These are phyloP conservation scores for Pueraria montana DNA, from an alignment of 306 rosid species.

Conservation along the genomic window DNA sequence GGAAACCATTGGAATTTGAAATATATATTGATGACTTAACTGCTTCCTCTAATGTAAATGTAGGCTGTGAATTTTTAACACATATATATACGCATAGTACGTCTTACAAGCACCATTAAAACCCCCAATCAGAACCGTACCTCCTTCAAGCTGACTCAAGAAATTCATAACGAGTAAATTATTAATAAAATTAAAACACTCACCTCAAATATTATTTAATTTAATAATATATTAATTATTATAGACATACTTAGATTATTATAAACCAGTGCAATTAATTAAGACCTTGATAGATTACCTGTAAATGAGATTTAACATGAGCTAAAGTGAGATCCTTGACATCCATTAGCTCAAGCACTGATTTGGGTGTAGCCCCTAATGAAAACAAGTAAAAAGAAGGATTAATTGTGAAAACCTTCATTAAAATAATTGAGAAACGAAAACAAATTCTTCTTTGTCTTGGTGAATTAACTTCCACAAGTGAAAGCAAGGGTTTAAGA, in stretches of 20 bases:
- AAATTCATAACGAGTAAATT: constrained; percentile 20
- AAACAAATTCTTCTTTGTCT: constrained; percentile 18
- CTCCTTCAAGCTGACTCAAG: constrained; percentile 36
- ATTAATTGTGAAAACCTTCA: background rate
- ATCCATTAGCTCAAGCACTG: constrained; percentile 99
- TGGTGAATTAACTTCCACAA: constrained; percentile 25
- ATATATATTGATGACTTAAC: constrained; percentile 45
- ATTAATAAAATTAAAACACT: background rate
- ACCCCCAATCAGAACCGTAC: constrained; percentile 50
- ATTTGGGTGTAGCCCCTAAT: constrained; percentile 97
- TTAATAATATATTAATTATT: background rate
- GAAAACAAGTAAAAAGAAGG: constrained; percentile 4
- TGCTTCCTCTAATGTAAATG: constrained; percentile 57
- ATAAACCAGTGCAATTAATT: constrained; percentile 18
- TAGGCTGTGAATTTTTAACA: constrained; percentile 46
- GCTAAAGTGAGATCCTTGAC: constrained; percentile 99
- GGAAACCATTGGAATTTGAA: constrained; percentile 79
- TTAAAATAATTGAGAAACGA: constrained; percentile 7
- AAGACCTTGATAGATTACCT: constrained; percentile 59
- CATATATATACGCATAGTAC: constrained; percentile 12
- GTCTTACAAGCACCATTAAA: constrained; percentile 35
- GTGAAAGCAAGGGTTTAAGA: constrained; percentile 47
- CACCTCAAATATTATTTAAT: constrained; percentile 7
- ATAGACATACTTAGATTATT: background rate
- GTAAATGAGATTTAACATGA: constrained; percentile 98